Evolutionary conservation across 108 stramenopile genomes (phyloP), one percentile per base, ranked within the genome.

Genomic region (Aureococcus anophagefferens): DNA sequence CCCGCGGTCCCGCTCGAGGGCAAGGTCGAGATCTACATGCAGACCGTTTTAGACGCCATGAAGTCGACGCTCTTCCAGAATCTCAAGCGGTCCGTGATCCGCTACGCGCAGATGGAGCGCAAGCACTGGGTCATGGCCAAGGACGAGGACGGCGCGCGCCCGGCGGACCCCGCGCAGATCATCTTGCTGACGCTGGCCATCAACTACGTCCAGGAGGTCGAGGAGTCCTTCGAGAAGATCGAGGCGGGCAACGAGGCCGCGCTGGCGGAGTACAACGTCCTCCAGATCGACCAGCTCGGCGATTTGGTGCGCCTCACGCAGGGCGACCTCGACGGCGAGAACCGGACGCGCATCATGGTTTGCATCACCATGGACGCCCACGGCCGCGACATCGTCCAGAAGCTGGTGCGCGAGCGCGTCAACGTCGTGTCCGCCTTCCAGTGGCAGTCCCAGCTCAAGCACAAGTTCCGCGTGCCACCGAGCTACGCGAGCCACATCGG

Each of bases 321-420:
- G 64, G 80, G 85, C n/a, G 79, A 88, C 63, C 69, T 90, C 34
- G 81, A 66, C 77, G 89, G 87, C 66, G 86, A 76, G 0, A 88
- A 90, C 66, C 86, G 89, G 34, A 84, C 80, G 29, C 75, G 89
- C 30, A 81, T 92, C 40, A 89, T 90, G 89, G 82, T 85, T 31
- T 83, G 89, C 74, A 89, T 92, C 71, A 89, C 89, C 33, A 89
- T 90, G 86, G 91, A 92, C 70, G 87, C 89, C 40, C 91, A 92
- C 72, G 79, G 83, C 30, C 77, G 91, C n/a, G 91, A 92, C 66
- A 76, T 92, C 25, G 87, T 90, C 13, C 79, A 86, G 51, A 85
- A 84, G 67, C 86, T 92, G 81, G 79, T 88, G 33, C 81, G 85
- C 21, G 79, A 83, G 44, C 76, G 80, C 28, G 86, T 91, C 1